These are phyloP conservation scores for Scheffersomyces ergatensis DNA, from an alignment of 805 yeast genomes.

Conservation along the genomic window DNA sequence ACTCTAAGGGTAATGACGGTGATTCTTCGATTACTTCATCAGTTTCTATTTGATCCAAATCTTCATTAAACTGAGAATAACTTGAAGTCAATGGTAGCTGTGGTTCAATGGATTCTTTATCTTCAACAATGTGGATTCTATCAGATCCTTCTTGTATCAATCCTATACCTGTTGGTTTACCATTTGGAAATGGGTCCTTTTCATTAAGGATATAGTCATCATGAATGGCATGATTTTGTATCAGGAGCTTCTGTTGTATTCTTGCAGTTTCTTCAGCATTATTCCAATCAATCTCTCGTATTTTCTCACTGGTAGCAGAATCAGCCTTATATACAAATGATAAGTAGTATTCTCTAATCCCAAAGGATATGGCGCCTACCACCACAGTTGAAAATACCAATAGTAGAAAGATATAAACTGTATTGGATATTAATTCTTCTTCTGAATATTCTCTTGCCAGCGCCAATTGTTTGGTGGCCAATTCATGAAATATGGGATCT, in stretches of 20 bases:
- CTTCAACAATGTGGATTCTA: background rate
- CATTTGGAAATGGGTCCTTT: background rate
- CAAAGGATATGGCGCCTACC: conserved; percentile 18
- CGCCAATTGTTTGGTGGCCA: background rate
- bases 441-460: conserved; percentile 6
- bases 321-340: conserved; percentile 7
- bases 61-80: background rate
- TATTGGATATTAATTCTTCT: conserved; percentile 21
- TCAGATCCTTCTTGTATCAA: background rate
- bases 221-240: background rate
- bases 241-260: background rate
- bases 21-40: background rate
- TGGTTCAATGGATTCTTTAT: background rate
- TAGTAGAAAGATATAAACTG: conserved; percentile 22
- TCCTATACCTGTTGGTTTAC: too few relatives aligned
- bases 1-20: background rate
- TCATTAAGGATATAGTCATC: background rate
- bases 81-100: background rate
- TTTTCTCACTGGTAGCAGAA: conserved; percentile 7
- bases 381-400: conserved; percentile 19
- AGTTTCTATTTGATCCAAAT: background rate
- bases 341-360: conserved; percentile 19
- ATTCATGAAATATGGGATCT: background rate
- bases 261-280: background rate
- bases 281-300: conserved; percentile 5